phyloP scores from a whole-genome alignment of 345 rosid genomes.

The Pistacia atlantica region DNA sequence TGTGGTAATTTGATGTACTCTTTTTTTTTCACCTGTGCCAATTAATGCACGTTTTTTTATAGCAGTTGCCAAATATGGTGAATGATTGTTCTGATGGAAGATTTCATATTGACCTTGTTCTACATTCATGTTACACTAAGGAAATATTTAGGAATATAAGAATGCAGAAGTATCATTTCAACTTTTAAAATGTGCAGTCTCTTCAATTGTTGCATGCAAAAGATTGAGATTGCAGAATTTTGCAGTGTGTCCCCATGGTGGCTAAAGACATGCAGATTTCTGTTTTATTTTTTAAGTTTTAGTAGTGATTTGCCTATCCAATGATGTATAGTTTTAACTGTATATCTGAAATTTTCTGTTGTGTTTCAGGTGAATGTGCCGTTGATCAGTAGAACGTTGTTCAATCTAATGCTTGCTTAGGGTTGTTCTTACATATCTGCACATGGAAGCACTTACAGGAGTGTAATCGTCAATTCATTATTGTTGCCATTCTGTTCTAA shows the following conservation, averaged over 20 bases:
- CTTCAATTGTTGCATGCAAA: not conserved
- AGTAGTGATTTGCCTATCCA: not conserved
- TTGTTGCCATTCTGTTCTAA: not conserved
- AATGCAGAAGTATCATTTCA: too few relatives aligned
- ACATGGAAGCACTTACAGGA: not conserved
- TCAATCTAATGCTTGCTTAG: not conserved
- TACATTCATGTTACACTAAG: too few relatives aligned
- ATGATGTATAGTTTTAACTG: not conserved
- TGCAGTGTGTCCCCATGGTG: not conserved
- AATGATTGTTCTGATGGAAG: too few relatives aligned
- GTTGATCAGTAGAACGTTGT: conserved; percentile 13
- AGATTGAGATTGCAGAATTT: not conserved
- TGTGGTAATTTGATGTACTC: too few relatives aligned
- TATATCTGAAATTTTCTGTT: not conserved
- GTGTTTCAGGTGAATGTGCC: conserved; percentile 32
- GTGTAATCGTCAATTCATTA: not conserved
- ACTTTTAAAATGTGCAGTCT: not conserved
- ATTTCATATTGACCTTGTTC: too few relatives aligned
- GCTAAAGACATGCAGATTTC: not conserved
- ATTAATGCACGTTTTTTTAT: too few relatives aligned
- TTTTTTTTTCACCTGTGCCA: too few relatives aligned
- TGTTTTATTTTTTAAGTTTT: not conserved
- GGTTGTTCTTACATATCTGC: not conserved
- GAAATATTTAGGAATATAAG: too few relatives aligned
- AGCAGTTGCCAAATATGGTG: too few relatives aligned